Conservation (phyloP, 164 flowering plant genomes). For the Dillenia turbinata region DNA sequence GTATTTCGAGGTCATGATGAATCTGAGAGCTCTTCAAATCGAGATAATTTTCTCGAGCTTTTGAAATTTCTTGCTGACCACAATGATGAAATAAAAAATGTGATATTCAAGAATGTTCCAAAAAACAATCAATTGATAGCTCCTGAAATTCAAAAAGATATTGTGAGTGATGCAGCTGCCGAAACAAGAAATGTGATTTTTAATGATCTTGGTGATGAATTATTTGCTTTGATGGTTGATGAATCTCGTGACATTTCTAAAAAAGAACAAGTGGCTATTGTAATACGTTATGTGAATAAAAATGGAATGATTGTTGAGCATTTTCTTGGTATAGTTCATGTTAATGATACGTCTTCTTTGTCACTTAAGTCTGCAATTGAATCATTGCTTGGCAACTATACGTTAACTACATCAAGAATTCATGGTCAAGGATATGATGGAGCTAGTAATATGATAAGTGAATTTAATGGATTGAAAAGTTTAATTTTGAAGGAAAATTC, state of each 20-base stretch:
- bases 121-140: constrained; percentile 3
- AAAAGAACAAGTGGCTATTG: constrained; percentile 3
- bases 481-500: not conserved
- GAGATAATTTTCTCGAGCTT: constrained; percentile 21
- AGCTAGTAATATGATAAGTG: constrained; percentile 19
- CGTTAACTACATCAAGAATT: constrained; percentile 1
- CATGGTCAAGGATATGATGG: constrained; percentile 20
- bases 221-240: not conserved
- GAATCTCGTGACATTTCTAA: no score
- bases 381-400: not conserved
- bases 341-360: not conserved
- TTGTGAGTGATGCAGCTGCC: constrained; percentile 1
- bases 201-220: constrained; percentile 7
- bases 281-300: constrained; percentile 15
- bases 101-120: constrained; percentile 10
- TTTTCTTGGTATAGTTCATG: constrained; percentile 1
- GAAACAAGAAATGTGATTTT: constrained; percentile 4
- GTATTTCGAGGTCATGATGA: constrained; percentile 24
- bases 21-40: constrained; percentile 1
- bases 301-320: constrained; percentile 2
- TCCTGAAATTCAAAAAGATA: constrained; percentile 13
- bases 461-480: constrained; percentile 2
- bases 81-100: constrained; percentile 2
- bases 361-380: not conserved
- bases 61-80: constrained; percentile 1